A percentile compares a stretch with the other conserved stretches of the same genome.
Conservation (phyloP, 2,329 filamentous ascomycete genomes). For the Cladosporium sp. region DNA sequence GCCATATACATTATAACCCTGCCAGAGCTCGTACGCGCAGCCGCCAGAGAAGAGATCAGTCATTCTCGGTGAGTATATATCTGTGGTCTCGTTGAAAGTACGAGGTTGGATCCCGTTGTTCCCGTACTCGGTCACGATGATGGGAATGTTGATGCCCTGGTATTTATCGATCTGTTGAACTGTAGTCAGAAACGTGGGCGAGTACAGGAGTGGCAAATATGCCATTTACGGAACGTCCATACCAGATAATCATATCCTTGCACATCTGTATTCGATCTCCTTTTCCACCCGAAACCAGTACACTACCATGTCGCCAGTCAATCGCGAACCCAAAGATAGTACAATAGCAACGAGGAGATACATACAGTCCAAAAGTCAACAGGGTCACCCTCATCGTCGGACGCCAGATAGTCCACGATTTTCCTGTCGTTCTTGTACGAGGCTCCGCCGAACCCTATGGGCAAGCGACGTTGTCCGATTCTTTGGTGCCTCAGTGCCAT, state of each 20-base stretch:
- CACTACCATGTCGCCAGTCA: background rate
- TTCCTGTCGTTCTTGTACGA: background rate
- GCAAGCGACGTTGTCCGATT: conserved; percentile 14
- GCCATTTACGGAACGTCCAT: background rate
- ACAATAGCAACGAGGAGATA: background rate
- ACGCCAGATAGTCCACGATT: conserved; percentile 15
- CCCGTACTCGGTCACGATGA: conserved; percentile 15
- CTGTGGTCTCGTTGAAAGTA: conserved; percentile 11
- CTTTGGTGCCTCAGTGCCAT: conserved; percentile 11
- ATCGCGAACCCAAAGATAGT: background rate
- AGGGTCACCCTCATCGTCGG: background rate
- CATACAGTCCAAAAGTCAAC: background rate
- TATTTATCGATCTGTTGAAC: background rate
- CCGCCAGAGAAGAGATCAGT: conserved; percentile 16
- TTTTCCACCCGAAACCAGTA: background rate
- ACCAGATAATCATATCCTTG: background rate
- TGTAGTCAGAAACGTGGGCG: background rate
- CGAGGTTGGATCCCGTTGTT: background rate
- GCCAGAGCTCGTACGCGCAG: conserved; percentile 16
- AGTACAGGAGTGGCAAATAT: background rate
- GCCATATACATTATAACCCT: conserved; percentile 11
- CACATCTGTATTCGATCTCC: background rate
- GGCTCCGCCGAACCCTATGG: conserved; percentile 14
- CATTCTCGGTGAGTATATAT: conserved; percentile 13
- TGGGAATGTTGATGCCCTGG: conserved; percentile 9